Evolutionary conservation across 352 stramenopile genomes (phyloP), one percentile per base, ranked within the genome.

Genomic region (Pythium grandisporangium): DNA sequence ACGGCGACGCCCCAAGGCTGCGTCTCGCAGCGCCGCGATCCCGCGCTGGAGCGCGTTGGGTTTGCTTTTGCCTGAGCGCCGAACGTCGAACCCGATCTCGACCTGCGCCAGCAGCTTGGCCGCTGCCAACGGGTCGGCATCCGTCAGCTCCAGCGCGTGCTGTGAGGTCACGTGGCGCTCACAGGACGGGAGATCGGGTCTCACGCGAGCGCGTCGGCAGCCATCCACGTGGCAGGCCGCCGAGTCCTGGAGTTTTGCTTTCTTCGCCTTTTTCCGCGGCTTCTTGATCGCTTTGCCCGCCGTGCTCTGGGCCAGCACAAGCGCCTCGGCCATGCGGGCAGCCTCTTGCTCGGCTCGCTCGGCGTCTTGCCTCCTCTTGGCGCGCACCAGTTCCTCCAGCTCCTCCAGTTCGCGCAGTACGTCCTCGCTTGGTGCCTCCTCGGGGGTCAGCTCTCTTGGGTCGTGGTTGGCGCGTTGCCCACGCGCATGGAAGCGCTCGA

Each of bases 401-500:
- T 57, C 63, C 11, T 67, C 33, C 6, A 88, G 63, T n/a, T n/a
- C n/a, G n/a, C n/a, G n/a, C n/a, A n/a, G n/a, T n/a, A n/a, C n/a
- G n/a, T n/a, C n/a, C n/a, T n/a, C n/a, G n/a, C n/a, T n/a, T n/a
- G n/a, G n/a, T n/a, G n/a, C n/a, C n/a, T n/a, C n/a, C n/a, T n/a
- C n/a, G n/a, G n/a, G n/a, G n/a, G n/a, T n/a, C n/a, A n/a, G n/a
- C n/a, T n/a, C n/a, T n/a, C n/a, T n/a, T n/a, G n/a, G n/a, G n/a
- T n/a, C n/a, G 51, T 88, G 78, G 42, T 80, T 61, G 3, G 63
- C 62, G 25, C 78, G 72, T 45, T 74, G 77, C 26, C 75, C 78
- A 24, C 84, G 86, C 26, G 42, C 57, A 43, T 92, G 78, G 52
- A 88, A 92, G 21, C 66, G 59, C 56, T 92, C 75, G 50, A 92